Conservation (phyloP, 768 basidiomycete genomes). For the Zangia roseola region DNA sequence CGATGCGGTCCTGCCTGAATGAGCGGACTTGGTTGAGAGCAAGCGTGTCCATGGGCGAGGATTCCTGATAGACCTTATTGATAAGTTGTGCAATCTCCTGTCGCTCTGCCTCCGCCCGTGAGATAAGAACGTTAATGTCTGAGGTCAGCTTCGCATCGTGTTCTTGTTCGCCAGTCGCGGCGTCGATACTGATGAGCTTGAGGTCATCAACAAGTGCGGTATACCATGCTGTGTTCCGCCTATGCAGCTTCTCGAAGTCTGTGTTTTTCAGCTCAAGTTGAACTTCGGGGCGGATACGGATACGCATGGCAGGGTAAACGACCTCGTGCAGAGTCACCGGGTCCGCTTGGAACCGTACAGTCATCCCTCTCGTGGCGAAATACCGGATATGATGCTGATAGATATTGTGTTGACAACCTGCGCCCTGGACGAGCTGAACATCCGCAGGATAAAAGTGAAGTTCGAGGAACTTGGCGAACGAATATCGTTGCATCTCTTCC, state of each 20-base stretch:
- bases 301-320: slow-evolving; percentile 83
- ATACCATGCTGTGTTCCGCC: slow-evolving; percentile 74
- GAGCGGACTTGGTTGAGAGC: slow-evolving; percentile 84
- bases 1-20: slow-evolving; percentile 88
- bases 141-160: slow-evolving; percentile 59
- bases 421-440: slow-evolving; percentile 80
- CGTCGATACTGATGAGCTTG: slow-evolving; percentile 73
- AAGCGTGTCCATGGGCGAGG: slow-evolving; percentile 79
- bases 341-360: slow-evolving; percentile 86
- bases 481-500: slow-evolving; percentile 90
- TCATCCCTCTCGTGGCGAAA: slow-evolving; percentile 81
- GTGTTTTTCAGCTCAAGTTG: slow-evolving; percentile 88
- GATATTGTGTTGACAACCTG: slow-evolving; percentile 92
- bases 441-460: slow-evolving; percentile 93
- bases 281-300: slow-evolving; percentile 82
- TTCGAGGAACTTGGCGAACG: slow-evolving; percentile 95
- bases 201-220: slow-evolving; percentile 72
- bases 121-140: slow-evolving; percentile 66
- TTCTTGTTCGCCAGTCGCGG: slow-evolving; percentile 75
- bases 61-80: slow-evolving; percentile 77
- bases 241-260: slow-evolving; percentile 79
- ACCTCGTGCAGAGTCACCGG: slow-evolving; percentile 81
- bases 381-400: slow-evolving; percentile 91
- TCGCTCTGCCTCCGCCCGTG: slow-evolving; percentile 71
- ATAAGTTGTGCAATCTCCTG: slow-evolving; percentile 72